Base-by-base conservation (phyloP, 768 basidiomycete species). In the Tylopilus sp. region DNA sequence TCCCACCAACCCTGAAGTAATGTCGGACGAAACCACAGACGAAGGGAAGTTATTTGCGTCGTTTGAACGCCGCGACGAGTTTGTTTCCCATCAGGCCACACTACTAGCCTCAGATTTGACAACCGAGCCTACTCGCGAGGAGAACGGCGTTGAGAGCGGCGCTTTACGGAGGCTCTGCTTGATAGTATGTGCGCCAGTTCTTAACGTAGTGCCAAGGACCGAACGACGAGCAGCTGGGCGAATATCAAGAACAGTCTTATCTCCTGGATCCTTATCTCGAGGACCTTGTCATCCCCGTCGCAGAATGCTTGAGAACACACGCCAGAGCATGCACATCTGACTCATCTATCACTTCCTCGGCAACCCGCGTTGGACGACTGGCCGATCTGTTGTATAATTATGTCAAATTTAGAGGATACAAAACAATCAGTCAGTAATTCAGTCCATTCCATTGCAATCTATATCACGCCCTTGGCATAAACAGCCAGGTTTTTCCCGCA, bases 401-500 rank as follows among this genome's bases (percentile, higher is more conserved):
- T 62, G 79, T 90, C 69, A 98, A 94, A 68, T 89, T 84, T 46
- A 80, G 97, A 48, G 94, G 96, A 33, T 84, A 87, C 70, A 98
- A 98, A 74, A 86, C 86, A 1, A 88, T 96, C 72, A 84, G 96
- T 96, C 61, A 75, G 86, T 79, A 21, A 33, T 55, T 48, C 45
- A 58, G 45, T 58, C 47, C 41, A 22, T 43, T 45, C 8, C 25
- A 11, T 19, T 36, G 22, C 24, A 17, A 43, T 37, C 37, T 26
- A n/a, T 53, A 43, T 48, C 30, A 24, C 57, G 53, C 60, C 57
- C 52, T 65, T n/a, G 63, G 50, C 45, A 55, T 58, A 43, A 49
- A 19, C 64, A 99, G 96, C 88, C 56, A 85, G 91, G 57, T 94
- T 89, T 70, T 97, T 99, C 65, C 96, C 96, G 37, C 96, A 98